A percentile compares a stretch with the other conserved stretches of the same genome.
These are phyloP conservation scores for Pholiota microspora DNA, from an alignment of 768 basidiomycete species.

Conservation along the genomic window DNA sequence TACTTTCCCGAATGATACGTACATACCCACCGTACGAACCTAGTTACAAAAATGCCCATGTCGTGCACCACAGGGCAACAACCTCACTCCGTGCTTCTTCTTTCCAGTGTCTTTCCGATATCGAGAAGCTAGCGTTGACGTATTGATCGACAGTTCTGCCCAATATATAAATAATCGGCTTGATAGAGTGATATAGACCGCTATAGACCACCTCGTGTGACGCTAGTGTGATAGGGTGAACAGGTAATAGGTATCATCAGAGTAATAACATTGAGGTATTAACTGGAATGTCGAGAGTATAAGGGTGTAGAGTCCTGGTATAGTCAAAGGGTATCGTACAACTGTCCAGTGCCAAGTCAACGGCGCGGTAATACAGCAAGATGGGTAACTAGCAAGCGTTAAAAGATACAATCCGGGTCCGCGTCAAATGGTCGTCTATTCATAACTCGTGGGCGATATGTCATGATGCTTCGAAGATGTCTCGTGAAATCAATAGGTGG, in stretches of 20 bases:
- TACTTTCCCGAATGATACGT: neutral
- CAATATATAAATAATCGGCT: neutral
- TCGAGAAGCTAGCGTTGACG: neutral
- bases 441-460: slow-evolving; percentile 9
- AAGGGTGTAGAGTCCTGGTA: neutral
- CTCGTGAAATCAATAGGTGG: slow-evolving; percentile 16
- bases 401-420: neutral
- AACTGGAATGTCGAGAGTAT: neutral
- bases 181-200: neutral
- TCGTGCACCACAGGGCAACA: neutral
- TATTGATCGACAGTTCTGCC: neutral
- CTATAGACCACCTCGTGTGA: neutral
- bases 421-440: neutral
- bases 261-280: neutral
- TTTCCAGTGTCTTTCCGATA: neutral
- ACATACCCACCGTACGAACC: neutral
- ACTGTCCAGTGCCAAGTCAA: neutral
- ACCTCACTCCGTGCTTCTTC: neutral
- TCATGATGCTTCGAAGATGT: slow-evolving; percentile 11
- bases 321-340: neutral
- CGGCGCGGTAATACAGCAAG: neutral
- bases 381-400: too few relatives aligned
- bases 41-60: neutral
- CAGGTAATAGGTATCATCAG: neutral
- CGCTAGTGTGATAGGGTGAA: neutral